Evolutionary conservation across 148 eudicot genomes (phyloP).

Genomic region (Rhododendron ovatum): DNA sequence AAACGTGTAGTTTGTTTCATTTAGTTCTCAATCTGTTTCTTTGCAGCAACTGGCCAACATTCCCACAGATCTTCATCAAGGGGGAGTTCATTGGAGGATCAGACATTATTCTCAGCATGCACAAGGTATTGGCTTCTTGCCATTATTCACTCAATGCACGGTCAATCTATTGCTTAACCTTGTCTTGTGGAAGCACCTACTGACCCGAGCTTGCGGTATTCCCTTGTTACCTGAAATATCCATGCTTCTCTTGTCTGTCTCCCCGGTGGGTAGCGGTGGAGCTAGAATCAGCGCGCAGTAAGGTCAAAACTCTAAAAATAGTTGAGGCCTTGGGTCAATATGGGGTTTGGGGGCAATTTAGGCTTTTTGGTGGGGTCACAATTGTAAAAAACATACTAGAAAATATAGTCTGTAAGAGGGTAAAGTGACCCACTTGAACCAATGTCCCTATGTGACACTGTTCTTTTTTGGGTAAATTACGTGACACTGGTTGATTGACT

Average conservation of each 20-base stretch:
- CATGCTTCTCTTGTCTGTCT: not conserved
- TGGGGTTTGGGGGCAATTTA: not conserved
- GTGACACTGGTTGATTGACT: not conserved
- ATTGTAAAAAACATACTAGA: not conserved
- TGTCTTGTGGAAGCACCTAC: not conserved
- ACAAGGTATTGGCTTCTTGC: not conserved
- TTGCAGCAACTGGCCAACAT: conserved; percentile 3
- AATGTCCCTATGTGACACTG: not conserved
- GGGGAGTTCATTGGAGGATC: conserved; percentile 7
- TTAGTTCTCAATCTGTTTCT: not conserved
- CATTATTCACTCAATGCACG: not conserved
- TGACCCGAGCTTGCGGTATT: not conserved
- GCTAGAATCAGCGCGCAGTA: not conserved
- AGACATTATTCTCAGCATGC: conserved; percentile 5
- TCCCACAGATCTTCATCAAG: not conserved
- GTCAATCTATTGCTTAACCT: not conserved
- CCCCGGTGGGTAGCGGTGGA: not conserved
- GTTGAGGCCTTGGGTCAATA: not conserved
- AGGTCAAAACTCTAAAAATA: not conserved
- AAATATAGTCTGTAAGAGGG: not conserved
- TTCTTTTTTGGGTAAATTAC: not conserved
- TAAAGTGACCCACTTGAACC: not conserved
- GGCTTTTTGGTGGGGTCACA: not conserved
- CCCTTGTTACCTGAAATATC: not conserved
- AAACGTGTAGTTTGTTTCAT: not conserved